Percentiles rank a stretch among this genome's conserved stretches.
Evolutionary conservation across 495 filamentous ascomycete species (phyloP).

Genomic region (Neurospora terricola): DNA sequence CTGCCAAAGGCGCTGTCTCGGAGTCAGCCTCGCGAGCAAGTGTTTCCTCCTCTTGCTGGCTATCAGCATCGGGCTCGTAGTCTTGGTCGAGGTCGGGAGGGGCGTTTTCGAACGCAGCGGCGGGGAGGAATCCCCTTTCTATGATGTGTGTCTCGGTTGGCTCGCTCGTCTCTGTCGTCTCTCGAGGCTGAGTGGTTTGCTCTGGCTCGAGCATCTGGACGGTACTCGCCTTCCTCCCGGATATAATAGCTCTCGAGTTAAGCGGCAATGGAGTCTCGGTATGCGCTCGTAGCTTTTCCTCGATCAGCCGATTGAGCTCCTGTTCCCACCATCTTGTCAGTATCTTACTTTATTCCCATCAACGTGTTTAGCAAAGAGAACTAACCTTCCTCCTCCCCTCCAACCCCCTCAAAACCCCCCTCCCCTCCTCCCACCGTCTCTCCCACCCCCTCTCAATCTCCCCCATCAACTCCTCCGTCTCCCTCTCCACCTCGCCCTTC

Average conservation of each 20-base stretch:
- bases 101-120: neutral
- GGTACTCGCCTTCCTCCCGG: neutral
- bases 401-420: slow-evolving; percentile 10
- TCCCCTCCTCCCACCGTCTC: slow-evolving; percentile 12
- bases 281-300: slow-evolving; percentile 16
- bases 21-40: too few species aligned
- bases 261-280: slow-evolving; percentile 11
- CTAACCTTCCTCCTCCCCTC: slow-evolving; percentile 25
- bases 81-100: neutral
- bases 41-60: neutral
- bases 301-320: slow-evolving; percentile 29
- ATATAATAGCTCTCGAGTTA: neutral
- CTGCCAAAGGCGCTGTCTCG: too few species aligned
- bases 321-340: too few species aligned
- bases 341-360: too few species aligned
- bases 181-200: neutral
- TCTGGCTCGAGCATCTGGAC: neutral
- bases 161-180: neutral
- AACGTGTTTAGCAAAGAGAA: too few species aligned
- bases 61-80: neutral
- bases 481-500: slow-evolving; percentile 17
- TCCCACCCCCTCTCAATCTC: slow-evolving; percentile 21
- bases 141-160: neutral
- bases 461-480: slow-evolving; percentile 18
- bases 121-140: neutral